phyloP scores from a whole-genome alignment of 2,329 filamentous ascomycete species.

The Arthrobotrys megalospora region DNA sequence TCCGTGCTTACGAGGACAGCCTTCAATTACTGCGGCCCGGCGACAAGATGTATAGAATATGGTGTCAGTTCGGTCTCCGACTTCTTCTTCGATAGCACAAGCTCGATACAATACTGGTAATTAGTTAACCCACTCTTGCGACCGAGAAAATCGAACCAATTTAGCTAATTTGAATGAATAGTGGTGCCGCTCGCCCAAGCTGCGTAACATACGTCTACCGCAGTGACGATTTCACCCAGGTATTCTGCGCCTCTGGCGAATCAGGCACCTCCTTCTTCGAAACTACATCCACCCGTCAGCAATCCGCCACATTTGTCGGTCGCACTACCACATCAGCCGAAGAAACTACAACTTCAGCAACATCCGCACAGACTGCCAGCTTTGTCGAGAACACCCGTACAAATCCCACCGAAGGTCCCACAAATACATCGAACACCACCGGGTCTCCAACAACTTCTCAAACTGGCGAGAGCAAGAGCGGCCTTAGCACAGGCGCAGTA shows the following conservation, averaged over 20 bases:
- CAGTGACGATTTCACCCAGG: constrained; percentile 47
- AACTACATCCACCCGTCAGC: constrained; percentile 42
- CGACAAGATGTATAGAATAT: constrained; percentile 42
- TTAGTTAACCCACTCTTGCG: background rate
- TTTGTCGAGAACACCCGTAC: constrained; percentile 9
- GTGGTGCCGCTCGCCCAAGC: constrained; percentile 37
- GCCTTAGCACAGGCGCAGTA: constrained; percentile 46
- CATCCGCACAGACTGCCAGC: constrained; percentile 20
- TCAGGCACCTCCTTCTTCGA: constrained; percentile 43
- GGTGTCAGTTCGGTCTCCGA: constrained; percentile 52
- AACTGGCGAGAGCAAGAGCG: background rate
- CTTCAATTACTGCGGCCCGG: constrained; percentile 55
- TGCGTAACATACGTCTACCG: constrained; percentile 53
- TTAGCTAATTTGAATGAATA: background rate
- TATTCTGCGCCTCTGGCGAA: constrained; percentile 46
- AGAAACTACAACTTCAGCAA: constrained; percentile 3
- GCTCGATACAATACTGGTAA: constrained; percentile 60
- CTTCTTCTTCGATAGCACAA: constrained; percentile 55
- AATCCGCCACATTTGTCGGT: constrained; percentile 44
- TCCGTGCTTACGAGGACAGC: constrained; percentile 47
- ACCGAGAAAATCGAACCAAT: background rate
- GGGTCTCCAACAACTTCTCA: constrained; percentile 6
- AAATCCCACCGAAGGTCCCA: background rate
- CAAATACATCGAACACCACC: constrained; percentile 1
- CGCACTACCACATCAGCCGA: background rate